Conservation (phyloP, 768 basidiomycete species). For the Russula griseocarnosa region DNA sequence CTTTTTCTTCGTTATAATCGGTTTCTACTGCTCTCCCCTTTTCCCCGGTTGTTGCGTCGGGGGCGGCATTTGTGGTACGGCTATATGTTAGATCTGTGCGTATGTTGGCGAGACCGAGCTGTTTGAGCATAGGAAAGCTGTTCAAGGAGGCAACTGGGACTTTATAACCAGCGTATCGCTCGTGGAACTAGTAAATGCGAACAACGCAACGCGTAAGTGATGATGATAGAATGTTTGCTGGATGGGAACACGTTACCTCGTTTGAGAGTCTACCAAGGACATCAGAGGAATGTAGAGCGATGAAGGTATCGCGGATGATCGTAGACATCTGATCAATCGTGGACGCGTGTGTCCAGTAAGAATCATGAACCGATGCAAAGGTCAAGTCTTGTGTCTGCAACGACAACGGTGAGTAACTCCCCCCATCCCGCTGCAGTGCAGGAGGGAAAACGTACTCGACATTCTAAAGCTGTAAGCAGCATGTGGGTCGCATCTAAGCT, state of each 20-base stretch:
- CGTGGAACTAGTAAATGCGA: conserved; percentile 24
- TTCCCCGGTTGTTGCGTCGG: background rate
- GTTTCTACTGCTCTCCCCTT: conserved; percentile 21
- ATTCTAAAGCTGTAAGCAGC: conserved; percentile 93
- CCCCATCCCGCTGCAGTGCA: background rate
- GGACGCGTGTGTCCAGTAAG: conserved; percentile 96
- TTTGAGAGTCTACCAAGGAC: conserved; percentile 65
- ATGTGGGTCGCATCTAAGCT: conserved; percentile 98
- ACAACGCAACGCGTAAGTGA: background rate
- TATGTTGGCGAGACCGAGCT: conserved; percentile 37
- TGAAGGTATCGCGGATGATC: conserved; percentile 89
- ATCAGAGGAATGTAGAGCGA: conserved; percentile 85
- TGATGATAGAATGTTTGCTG: background rate
- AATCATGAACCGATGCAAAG: conserved; percentile 97
- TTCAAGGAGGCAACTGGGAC: conserved; percentile 54
- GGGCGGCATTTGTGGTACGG: conserved; percentile 27
- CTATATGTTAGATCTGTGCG: conserved; percentile 38
- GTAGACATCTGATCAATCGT: conserved; percentile 84
- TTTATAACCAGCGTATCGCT: conserved; percentile 49
- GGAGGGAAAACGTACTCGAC: conserved; percentile 51
- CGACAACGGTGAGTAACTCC: conserved; percentile 10
- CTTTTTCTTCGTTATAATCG: conserved; percentile 26
- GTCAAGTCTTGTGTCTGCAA: conserved; percentile 64
- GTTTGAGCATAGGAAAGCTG: conserved; percentile 29
- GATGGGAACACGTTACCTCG: conserved; percentile 56